These are phyloP conservation scores for Mortierella sp. DNA, from an alignment of 371 early-diverging fungal species.

Conservation along the genomic window DNA sequence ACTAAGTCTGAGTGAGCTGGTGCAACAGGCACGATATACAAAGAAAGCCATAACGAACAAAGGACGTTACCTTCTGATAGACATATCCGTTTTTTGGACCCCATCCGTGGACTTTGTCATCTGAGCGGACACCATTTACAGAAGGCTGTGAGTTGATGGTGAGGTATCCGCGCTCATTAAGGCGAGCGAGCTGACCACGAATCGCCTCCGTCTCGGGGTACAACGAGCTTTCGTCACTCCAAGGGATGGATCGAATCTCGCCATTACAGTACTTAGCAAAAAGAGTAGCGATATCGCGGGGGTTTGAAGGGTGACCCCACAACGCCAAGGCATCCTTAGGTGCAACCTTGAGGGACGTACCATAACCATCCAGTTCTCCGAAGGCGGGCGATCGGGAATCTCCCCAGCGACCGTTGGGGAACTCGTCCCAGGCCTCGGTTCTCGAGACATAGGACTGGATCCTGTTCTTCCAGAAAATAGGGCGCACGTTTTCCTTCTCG, in stretches of 20 bases:
- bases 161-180: conserved; percentile 89
- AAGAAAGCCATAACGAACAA: background rate
- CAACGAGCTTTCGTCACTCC: conserved; percentile 89
- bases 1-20: no score
- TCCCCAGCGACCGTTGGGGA: conserved; percentile 99
- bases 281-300: conserved; percentile 77
- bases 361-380: conserved; percentile 95
- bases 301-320: conserved; percentile 85
- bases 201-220: conserved; percentile 88
- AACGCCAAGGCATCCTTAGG: conserved; percentile 72
- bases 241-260: conserved; percentile 86
- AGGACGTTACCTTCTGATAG: conserved; percentile 86
- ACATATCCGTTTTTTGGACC: conserved; percentile 97
- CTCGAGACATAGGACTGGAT: conserved; percentile 92
- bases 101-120: conserved; percentile 92
- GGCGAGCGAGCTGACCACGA: conserved; percentile 74
- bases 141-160: conserved; percentile 98
- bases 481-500: conserved; percentile 94
- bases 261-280: conserved; percentile 91
- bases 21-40: background rate
- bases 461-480: conserved; percentile 98
- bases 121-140: conserved; percentile 91
- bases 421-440: conserved; percentile 98
- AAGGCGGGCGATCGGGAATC: conserved; percentile 95
- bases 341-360: conserved; percentile 84